Base-by-base conservation (phyloP, 768 basidiomycete species). In the Roridomyces roridus region DNA sequence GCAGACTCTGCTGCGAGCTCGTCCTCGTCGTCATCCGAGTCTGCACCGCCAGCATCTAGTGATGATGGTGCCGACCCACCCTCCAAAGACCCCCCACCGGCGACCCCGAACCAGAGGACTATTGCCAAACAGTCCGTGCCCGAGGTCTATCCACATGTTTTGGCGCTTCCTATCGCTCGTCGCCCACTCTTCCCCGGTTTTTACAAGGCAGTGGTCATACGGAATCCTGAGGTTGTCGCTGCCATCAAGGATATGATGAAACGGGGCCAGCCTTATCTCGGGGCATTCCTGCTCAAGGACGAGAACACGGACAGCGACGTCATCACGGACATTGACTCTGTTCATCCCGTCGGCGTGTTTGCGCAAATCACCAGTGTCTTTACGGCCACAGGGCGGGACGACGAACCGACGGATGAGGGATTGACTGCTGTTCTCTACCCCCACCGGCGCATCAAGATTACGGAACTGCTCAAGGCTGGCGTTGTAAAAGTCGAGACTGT, bases 181-280 rank as follows among this genome's bases (percentile, higher is more conserved):
- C 84, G 96, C 17, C 96, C 96, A 1, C 87, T 98, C 42, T 98
- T 98, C 77, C 96, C 96, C 5, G 94, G 95, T 26, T 97, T 98
- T 74, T 98, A 98, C 82, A 97, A 98, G 71, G 96, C 96, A 3
- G 96, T 98, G 46, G 94, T 98, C 54, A 83, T 99, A 47, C 85
- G 88, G 20, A 92, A 98, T 63, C 93, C 94, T 0, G 82, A 86
- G 0, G 96, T 99, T 28, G 94, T 98, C 35, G 85, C 88, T 8
- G 94, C 95, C 14, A 91, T 99, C 68, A 92, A 94, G 74, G 95
- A 97, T 69, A 92, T 96, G 86, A 92, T 96, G 85, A 89, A 90
- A 64, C 93, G 94, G 39, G 96, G 96, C 0, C 96, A 98, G 70
- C 95, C 96, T 0, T 98, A 99, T 72, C 84, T 99, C 55, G 96